Evolutionary conservation across 1,139 yeast genomes (phyloP).

Genomic region (Zhuliangozyma parablackwelliae): DNA sequence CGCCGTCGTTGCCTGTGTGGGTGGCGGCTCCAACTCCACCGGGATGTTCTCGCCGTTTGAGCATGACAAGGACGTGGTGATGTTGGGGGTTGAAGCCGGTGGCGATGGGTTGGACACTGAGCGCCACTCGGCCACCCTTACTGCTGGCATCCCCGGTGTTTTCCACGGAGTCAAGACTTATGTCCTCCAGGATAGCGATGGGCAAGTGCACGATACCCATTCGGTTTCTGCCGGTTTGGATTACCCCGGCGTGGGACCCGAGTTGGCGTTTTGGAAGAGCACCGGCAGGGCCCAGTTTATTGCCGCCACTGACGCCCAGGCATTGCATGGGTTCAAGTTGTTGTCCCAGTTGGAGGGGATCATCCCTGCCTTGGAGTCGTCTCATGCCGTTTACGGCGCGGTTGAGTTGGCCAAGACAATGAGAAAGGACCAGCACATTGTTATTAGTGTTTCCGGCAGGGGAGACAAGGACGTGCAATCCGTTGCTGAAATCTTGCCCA

Average conservation of each 20-base stretch:
- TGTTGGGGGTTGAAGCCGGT: slow-evolving; percentile 97
- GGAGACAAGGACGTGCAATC: slow-evolving; percentile 99
- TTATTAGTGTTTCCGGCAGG: slow-evolving; percentile 92
- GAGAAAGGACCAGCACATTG: slow-evolving; percentile 72
- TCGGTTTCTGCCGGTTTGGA: slow-evolving; percentile 98
- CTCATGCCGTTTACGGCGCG: slow-evolving; percentile 94
- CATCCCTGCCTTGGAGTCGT: slow-evolving; percentile 95
- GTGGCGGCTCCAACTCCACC: slow-evolving; percentile 96
- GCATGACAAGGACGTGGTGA: slow-evolving; percentile 66
- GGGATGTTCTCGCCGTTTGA: slow-evolving; percentile 96
- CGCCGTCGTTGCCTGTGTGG: slow-evolving; percentile 96
- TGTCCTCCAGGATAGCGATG: slow-evolving; percentile 85
- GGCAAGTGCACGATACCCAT: slow-evolving; percentile 96
- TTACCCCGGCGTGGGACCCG: slow-evolving; percentile 99
- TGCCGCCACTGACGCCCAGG: slow-evolving; percentile 90
- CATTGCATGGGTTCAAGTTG: slow-evolving; percentile 81
- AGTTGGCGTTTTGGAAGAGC: slow-evolving; percentile 90
- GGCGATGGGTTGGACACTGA: slow-evolving; percentile 92
- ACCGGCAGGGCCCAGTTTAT: slow-evolving; percentile 87
- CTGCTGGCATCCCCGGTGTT: slow-evolving; percentile 93
- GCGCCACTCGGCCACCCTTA: slow-evolving; percentile 87
- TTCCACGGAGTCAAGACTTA: slow-evolving; percentile 97
- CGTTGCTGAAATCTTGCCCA: slow-evolving; percentile 91
- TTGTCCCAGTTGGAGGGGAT: slow-evolving; percentile 95
- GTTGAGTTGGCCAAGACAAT: slow-evolving; percentile 82